phyloP scores from a whole-genome alignment of 1,284 basidiomycete genomes.

The Hemileia vastatrix region DNA sequence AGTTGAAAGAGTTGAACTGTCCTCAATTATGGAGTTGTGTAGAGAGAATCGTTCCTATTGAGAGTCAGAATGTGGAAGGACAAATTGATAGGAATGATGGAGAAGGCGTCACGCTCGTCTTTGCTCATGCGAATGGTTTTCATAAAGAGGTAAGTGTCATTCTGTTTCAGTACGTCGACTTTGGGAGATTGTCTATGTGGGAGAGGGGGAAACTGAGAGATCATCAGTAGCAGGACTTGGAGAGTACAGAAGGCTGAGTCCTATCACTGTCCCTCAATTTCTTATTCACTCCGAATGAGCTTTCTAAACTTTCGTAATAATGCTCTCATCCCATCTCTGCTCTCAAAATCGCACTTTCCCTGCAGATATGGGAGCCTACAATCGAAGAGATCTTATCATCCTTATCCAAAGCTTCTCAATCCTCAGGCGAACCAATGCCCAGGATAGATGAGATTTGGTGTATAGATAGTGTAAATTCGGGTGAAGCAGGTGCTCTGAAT shows the following conservation, averaged over 20 bases:
- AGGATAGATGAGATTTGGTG: conserved; percentile 67
- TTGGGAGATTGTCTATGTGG: not conserved
- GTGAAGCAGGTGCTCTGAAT: conserved; percentile 63
- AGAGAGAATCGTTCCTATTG: too few relatives aligned
- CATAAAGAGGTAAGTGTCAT: conserved; percentile 59
- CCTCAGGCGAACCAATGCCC: conserved; percentile 15
- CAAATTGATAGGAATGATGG: conserved; percentile 25
- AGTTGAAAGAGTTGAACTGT: conserved; percentile 51
- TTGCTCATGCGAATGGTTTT: conserved; percentile 70
- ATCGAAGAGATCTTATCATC: conserved; percentile 48
- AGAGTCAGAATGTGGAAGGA: too few relatives aligned
- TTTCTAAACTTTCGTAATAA: not conserved
- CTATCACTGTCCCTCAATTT: not conserved
- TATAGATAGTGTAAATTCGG: conserved; percentile 67
- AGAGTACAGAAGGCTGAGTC: not conserved
- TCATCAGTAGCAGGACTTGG: not conserved
- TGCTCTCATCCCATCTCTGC: not conserved
- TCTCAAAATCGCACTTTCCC: too few relatives aligned
- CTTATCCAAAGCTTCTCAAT: conserved; percentile 21
- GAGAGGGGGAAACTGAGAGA: not conserved
- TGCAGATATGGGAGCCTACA: conserved; percentile 59
- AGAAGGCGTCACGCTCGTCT: conserved; percentile 56
- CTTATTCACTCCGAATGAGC: conserved; percentile 2
- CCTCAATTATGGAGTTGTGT: too few relatives aligned
- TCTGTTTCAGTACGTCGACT: not conserved